Evolutionary conservation across 495 filamentous ascomycete genomes (phyloP).

Genomic region (Filosporella fistucella): DNA sequence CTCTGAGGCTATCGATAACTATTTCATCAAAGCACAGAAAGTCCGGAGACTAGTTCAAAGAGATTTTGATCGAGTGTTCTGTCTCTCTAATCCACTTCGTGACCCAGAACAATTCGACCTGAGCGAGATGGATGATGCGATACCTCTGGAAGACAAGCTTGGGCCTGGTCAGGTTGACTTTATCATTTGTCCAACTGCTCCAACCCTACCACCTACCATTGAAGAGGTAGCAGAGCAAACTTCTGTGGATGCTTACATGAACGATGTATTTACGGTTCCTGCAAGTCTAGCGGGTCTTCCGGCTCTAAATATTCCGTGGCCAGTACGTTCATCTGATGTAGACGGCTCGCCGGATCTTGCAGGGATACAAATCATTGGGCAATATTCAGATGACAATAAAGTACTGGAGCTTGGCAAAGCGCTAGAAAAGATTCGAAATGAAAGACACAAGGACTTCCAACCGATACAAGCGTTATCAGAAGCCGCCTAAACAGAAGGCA

Average conservation of each 20-base stretch:
- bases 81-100: constrained; percentile 58
- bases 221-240: constrained; percentile 15
- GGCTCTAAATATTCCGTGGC: constrained; percentile 77
- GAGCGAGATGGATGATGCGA: constrained; percentile 36
- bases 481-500: too few species aligned
- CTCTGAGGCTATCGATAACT: constrained; percentile 89
- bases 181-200: constrained; percentile 82
- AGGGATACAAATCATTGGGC: constrained; percentile 86
- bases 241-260: constrained; percentile 58
- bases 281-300: constrained; percentile 90
- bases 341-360: constrained; percentile 32
- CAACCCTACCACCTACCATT: constrained; percentile 67
- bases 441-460: too few species aligned
- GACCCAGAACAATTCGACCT: constrained; percentile 33
- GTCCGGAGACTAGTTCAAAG: constrained; percentile 76
- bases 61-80: constrained; percentile 82
- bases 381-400: constrained; percentile 80
- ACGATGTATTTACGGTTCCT: constrained; percentile 94
- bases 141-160: constrained; percentile 37
- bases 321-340: constrained; percentile 17
- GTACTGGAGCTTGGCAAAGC: constrained; percentile 49
- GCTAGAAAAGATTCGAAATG: not conserved
- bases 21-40: constrained; percentile 90
- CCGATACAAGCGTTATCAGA: too few species aligned
- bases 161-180: constrained; percentile 66